phyloP scores from a whole-genome alignment of 2,329 filamentous ascomycete species.

The Phialemoniopsis sp. region DNA sequence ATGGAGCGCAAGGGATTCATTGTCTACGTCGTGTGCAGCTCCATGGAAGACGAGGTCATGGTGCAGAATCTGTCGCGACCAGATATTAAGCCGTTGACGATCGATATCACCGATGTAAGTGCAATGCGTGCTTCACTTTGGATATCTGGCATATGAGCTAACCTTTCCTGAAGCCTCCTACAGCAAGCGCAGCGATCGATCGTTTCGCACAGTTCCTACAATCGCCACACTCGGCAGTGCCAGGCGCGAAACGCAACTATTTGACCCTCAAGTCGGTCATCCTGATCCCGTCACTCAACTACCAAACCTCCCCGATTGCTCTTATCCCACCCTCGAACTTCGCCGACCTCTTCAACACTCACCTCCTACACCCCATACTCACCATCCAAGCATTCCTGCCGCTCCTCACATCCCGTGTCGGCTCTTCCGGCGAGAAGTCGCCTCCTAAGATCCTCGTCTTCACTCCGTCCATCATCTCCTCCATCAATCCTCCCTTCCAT shows the following conservation, averaged over 20 bases:
- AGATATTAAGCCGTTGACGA: constrained; percentile 76
- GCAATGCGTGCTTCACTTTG: background rate
- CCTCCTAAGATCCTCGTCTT: constrained; percentile 71
- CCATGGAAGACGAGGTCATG: constrained; percentile 77
- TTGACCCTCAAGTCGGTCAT: constrained; percentile 76
- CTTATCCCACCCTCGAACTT: constrained; percentile 80
- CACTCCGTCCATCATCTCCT: constrained; percentile 76
- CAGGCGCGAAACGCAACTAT: constrained; percentile 70
- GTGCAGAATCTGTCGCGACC: constrained; percentile 72
- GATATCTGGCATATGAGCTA: constrained; percentile 3
- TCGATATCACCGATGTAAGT: constrained; percentile 78
- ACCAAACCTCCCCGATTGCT: constrained; percentile 78
- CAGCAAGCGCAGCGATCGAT: constrained; percentile 64
- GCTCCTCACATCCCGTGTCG: constrained; percentile 61
- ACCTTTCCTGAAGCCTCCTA: constrained; percentile 50
- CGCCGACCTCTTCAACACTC: constrained; percentile 87
- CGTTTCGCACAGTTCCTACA: constrained; percentile 69
- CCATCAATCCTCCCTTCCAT: constrained; percentile 75
- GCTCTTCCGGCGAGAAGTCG: constrained; percentile 45
- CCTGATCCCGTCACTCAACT: constrained; percentile 76
- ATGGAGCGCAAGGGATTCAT: constrained; percentile 90
- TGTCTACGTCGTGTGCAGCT: constrained; percentile 84
- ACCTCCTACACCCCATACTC: constrained; percentile 83
- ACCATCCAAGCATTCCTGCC: constrained; percentile 88
- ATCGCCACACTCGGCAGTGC: constrained; percentile 70